Evolutionary conservation across 768 basidiomycete genomes (phyloP), one percentile per base, ranked within the genome.

Genomic region (Tephrocybe sp.): DNA sequence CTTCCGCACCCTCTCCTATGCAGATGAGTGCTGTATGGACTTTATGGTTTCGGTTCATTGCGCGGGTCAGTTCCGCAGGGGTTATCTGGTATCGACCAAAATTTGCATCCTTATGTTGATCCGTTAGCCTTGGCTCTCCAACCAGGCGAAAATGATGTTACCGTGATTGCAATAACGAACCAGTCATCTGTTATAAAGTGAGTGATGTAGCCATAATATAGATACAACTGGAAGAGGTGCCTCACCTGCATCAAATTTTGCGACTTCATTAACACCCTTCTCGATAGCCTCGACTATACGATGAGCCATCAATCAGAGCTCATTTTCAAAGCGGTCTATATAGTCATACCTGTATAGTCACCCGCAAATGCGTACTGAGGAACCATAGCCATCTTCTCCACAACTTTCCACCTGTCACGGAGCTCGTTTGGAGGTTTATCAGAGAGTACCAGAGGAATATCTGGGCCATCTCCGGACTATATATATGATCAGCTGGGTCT

Each of bases 351-450:
- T 15, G 85, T 86, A 56, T 77, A 81, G 57, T 87, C 85, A 4
- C 85, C 85, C 5, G 84, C 78, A 50, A 84, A 87, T 0, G 84
- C 78, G 54, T 87, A 87, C 57, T 87, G 84, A 2, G 84, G 80
- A 32, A 84, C 69, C 74, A 85, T 76, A 24, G 70, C 66, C 85
- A 87, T 87, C 67, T 86, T 87, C 65, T 87, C 83, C 0, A 79
- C 73, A 4, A 85, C 76, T 56, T 84, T 85, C 83, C 82, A 85
- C 11, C 84, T 72, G 23, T 85, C 81, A 38, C 73, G 73, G n/a
- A 83, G 63, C 39, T 83, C 79, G 3, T 68, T 67, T 0, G 80
- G 78, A 3, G 78, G 76, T 12, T 79, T 70, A 23, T 75, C 71
- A 0, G 71, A 68, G 45, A 77, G 72, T 11, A 84, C 79, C 32